Conservation (phyloP, 345 rosid species). For the Brassica rapa region DNA sequence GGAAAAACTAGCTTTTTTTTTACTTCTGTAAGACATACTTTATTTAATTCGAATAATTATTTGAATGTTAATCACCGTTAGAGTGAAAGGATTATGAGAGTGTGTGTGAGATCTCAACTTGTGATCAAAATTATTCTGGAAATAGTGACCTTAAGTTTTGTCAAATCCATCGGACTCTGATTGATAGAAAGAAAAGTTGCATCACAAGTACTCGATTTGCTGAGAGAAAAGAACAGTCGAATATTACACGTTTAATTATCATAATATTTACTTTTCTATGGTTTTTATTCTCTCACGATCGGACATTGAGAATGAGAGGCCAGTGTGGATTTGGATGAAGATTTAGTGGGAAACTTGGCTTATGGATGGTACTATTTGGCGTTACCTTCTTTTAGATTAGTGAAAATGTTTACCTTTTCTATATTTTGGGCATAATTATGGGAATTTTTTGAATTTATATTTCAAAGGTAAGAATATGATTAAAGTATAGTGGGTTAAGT, state of each 20-base stretch:
- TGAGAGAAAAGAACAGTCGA: conserved; percentile 45
- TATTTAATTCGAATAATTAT: background rate
- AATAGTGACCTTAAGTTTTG: conserved; percentile 55
- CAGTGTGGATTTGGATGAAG: conserved; percentile 16
- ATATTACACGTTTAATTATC: conserved; percentile 34
- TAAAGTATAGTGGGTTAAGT: conserved; percentile 25
- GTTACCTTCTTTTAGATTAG: conserved; percentile 33
- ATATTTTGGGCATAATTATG: background rate
- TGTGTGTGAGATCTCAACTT: conserved; percentile 27
- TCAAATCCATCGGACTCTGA: conserved; percentile 56
- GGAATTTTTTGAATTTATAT: background rate
- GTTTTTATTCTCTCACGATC: conserved; percentile 23
- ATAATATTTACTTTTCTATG: conserved; percentile 26
- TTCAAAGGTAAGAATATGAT: background rate
- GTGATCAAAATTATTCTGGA: conserved; percentile 29
- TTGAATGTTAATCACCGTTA: background rate
- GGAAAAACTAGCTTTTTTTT: background rate
- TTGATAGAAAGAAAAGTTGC: conserved; percentile 33
- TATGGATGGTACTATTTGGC: conserved; percentile 43
- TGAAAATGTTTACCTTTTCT: background rate
- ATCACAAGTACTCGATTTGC: conserved; percentile 26
- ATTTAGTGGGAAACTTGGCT: conserved; percentile 40
- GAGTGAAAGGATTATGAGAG: background rate
- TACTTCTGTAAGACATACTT: background rate
- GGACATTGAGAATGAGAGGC: conserved; percentile 27